Percentiles rank a stretch among this genome's conserved stretches.
phyloP scores from a whole-genome alignment of 345 rosid genomes.

The Tarenaya hassleriana region DNA sequence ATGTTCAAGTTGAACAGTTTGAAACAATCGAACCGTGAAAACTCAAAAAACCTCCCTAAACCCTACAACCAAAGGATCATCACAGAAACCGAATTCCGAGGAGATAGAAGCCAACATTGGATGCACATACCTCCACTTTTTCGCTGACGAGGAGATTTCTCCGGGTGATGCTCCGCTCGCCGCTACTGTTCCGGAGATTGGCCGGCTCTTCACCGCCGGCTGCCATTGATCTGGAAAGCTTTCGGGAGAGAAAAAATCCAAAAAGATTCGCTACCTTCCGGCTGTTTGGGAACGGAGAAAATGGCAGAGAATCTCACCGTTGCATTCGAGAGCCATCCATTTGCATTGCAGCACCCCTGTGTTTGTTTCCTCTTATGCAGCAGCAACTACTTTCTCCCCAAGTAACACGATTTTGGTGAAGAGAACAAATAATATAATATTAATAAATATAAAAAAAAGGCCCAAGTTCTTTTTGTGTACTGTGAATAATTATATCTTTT shows the following conservation, averaged over 20 bases:
- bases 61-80: conserved; percentile 6
- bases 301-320: conserved; percentile 2
- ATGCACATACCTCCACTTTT: conserved; percentile 25
- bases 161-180: conserved; percentile 3
- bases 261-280: background rate
- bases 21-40: conserved; percentile 4
- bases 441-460: too few relatives aligned
- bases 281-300: background rate
- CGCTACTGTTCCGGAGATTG: conserved; percentile 18
- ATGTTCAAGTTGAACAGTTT: background rate
- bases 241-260: background rate
- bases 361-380: too few relatives aligned
- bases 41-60: conserved; percentile 13
- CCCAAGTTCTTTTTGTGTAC: too few relatives aligned
- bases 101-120: background rate
- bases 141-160: conserved; percentile 28
- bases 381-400: conserved; percentile 29
- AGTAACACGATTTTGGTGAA: too few relatives aligned
- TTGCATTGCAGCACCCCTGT: too few relatives aligned
- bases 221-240: conserved; percentile 7
- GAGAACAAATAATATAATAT: too few relatives aligned
- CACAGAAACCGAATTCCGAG: background rate
- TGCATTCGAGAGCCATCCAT: too few relatives aligned
- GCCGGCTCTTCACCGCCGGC: conserved; percentile 18
- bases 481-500: too few relatives aligned